Evolutionary conservation across 768 basidiomycete genomes (phyloP).

Genomic region (Termitomyces sp.): DNA sequence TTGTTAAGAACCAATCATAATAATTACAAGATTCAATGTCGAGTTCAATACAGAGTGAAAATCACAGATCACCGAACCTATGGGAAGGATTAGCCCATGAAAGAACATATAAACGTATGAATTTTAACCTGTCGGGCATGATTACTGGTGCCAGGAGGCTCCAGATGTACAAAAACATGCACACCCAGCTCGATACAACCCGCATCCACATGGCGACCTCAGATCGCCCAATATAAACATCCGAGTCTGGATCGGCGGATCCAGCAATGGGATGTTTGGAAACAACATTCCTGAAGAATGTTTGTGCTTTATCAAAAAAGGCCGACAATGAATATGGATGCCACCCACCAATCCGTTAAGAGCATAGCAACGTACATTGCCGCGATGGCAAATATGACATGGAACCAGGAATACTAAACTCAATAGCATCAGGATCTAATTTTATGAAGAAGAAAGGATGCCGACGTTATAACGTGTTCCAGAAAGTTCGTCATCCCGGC

Average conservation of each 20-base stretch:
- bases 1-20: not conserved
- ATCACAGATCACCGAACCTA: conserved; percentile 21
- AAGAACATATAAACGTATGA: not conserved
- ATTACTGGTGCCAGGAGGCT: conserved; percentile 83
- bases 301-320: not conserved
- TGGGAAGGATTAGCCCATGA: not conserved
- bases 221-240: conserved; percentile 91
- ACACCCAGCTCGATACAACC: conserved; percentile 93
- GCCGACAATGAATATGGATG: not conserved
- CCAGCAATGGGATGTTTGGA: conserved; percentile 46
- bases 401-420: conserved; percentile 94
- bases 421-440: not conserved
- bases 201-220: conserved; percentile 99
- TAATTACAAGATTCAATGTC: not conserved
- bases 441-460: conserved; percentile 3
- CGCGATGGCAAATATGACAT: conserved; percentile 92
- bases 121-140: conserved; percentile 81
- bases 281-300: conserved; percentile 62
- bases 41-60: not conserved
- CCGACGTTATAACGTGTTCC: conserved; percentile 93
- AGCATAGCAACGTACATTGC: conserved; percentile 98
- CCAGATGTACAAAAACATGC: conserved; percentile 82
- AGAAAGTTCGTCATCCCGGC: conserved; percentile 86
- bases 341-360: conserved; percentile 88
- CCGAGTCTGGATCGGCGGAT: conserved; percentile 48